Evolutionary conservation across 441 rosid genomes (phyloP).

Genomic region (Croton setiger): DNA sequence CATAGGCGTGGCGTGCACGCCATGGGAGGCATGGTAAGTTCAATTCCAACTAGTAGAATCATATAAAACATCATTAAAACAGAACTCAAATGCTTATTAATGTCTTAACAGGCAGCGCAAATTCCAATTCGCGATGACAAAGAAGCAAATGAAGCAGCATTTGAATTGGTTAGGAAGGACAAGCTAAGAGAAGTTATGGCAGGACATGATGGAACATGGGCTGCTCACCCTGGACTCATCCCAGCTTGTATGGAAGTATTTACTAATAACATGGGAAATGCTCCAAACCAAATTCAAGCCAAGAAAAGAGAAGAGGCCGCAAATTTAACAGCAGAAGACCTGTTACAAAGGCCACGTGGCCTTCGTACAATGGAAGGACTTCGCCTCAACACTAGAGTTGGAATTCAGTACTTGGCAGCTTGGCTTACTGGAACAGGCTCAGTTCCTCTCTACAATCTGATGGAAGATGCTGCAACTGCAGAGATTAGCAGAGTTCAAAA

Average conservation of each 20-base stretch:
- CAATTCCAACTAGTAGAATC: neutral
- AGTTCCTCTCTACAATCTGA: slow-evolving; percentile 89
- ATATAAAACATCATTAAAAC: neutral
- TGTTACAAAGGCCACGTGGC: neutral
- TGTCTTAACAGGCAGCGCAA: slow-evolving; percentile 75
- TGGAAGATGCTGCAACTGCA: slow-evolving; percentile 96
- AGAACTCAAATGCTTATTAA: neutral
- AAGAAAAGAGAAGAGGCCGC: slow-evolving; percentile 64
- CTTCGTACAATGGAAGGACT: slow-evolving; percentile 67
- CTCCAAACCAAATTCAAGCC: slow-evolving; percentile 61
- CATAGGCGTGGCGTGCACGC: slow-evolving; percentile 88
- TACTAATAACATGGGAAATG: slow-evolving; percentile 58
- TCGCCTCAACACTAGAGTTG: slow-evolving; percentile 82
- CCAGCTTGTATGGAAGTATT: slow-evolving; percentile 68
- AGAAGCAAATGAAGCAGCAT: slow-evolving; percentile 71
- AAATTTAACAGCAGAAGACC: slow-evolving; percentile 58
- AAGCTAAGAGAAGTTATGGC: slow-evolving; percentile 81
- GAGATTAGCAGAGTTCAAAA: slow-evolving; percentile 94
- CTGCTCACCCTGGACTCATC: slow-evolving; percentile 95
- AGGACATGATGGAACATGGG: slow-evolving; percentile 98
- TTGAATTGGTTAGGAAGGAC: slow-evolving; percentile 80
- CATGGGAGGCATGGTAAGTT: slow-evolving; percentile 92
- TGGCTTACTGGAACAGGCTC: slow-evolving; percentile 90
- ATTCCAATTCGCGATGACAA: slow-evolving; percentile 84
- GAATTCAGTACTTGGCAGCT: slow-evolving; percentile 83